Percentiles rank a stretch among this genome's conserved stretches.
Conservation (phyloP, 192 early-diverging fungal species). For the Gryganskiella cystojenkinii region DNA sequence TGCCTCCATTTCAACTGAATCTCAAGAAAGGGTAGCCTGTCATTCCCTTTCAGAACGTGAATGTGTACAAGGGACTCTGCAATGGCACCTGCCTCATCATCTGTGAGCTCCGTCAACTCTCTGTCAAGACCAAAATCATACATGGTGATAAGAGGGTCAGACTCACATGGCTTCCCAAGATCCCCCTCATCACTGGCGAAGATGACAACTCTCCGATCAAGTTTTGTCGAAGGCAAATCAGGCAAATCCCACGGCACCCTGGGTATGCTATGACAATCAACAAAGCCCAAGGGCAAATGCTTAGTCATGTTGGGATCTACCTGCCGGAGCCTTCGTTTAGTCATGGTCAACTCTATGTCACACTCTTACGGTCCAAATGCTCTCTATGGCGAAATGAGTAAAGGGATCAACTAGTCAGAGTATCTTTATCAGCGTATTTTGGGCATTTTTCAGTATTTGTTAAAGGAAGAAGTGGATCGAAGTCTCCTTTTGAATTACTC, state of each 20-base stretch:
- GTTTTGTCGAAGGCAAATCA: conserved; percentile 8
- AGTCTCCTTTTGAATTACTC: no score
- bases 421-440: no score
- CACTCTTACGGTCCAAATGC: conserved; percentile 1
- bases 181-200: background rate
- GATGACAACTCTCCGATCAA: background rate
- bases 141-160: background rate
- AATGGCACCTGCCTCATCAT: conserved; percentile 29
- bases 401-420: no score
- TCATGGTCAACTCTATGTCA: conserved; percentile 30
- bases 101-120: background rate
- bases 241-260: conserved; percentile 22
- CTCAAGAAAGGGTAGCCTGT: conserved; percentile 12
- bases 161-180: background rate
- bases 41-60: conserved; percentile 16
- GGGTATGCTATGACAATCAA: conserved; percentile 35
- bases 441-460: no score
- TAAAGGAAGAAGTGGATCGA: no score
- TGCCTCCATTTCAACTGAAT: conserved; percentile 9
- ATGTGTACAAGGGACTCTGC: no score
- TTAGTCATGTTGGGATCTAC: conserved; percentile 12
- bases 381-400: no score
- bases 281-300: conserved; percentile 35
- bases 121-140: conserved; percentile 10
- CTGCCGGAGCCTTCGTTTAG: conserved; percentile 16